Evolutionary conservation across 129 eudicot species (phyloP).

Genomic region (Arctium lappa): DNA sequence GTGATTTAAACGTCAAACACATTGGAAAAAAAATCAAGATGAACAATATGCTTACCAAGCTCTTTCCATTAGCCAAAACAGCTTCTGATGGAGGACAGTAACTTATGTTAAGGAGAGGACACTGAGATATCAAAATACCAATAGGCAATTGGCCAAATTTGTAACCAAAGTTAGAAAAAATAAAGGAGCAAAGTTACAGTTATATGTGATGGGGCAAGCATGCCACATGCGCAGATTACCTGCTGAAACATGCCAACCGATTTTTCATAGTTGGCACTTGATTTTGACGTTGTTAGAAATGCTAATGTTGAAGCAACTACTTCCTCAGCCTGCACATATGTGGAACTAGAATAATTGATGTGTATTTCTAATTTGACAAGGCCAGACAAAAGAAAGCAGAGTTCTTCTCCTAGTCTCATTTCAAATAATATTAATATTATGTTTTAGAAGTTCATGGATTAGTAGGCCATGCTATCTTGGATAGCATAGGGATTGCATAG

Average conservation of each 20-base stretch:
- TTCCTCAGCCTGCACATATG: constrained; percentile 66
- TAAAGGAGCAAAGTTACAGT: not conserved
- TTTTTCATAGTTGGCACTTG: constrained; percentile 24
- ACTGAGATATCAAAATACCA: constrained; percentile 43
- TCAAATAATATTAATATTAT: not conserved
- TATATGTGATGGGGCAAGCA: not conserved
- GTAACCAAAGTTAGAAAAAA: constrained; percentile 9
- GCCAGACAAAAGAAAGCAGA: not conserved
- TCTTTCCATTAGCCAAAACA: constrained; percentile 59
- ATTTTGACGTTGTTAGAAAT: constrained; percentile 39
- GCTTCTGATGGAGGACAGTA: constrained; percentile 93
- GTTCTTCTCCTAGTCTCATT: not conserved
- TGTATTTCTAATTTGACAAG: not conserved
- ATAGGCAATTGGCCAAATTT: constrained; percentile 11
- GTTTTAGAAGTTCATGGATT: not conserved
- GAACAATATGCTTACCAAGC: constrained; percentile 50
- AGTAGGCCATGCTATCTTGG: not conserved
- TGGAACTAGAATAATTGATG: constrained; percentile 3
- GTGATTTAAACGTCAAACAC: not conserved
- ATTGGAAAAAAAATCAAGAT: not conserved
- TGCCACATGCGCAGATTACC: constrained; percentile 30
- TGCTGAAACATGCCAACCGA: constrained; percentile 57
- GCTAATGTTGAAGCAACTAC: constrained; percentile 71
- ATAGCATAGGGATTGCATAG: not conserved
- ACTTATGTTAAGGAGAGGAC: constrained; percentile 89